Percentiles rank a stretch among this genome's conserved stretches.
Conservation (phyloP, 2,329 filamentous ascomycete species). For the Clarireedia monteithiana region DNA sequence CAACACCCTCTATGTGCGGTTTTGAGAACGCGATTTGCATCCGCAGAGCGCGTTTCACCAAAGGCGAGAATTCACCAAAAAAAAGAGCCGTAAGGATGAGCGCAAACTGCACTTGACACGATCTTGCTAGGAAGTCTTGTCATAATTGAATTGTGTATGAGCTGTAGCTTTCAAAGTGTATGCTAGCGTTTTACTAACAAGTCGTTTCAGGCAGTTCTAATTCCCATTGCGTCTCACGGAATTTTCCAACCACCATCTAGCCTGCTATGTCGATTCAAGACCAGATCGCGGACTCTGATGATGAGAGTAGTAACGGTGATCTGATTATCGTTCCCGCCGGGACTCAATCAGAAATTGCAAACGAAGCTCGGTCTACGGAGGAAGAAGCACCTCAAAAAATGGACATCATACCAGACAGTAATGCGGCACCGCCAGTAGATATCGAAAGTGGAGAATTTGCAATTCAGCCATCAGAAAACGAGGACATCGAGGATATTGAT, state of each 20-base stretch:
- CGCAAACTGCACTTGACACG: background rate
- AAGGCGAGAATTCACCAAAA: no score
- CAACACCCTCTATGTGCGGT: no score
- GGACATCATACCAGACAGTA: background rate
- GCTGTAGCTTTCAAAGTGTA: background rate
- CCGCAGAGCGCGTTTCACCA: no score
- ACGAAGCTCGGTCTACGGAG: no score
- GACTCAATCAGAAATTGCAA: no score
- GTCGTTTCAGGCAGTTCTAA: background rate
- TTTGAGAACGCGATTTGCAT: no score
- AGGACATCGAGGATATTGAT: conserved; percentile 14
- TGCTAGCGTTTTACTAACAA: background rate
- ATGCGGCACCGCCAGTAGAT: background rate
- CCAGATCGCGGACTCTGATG: background rate
- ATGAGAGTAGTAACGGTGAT: background rate
- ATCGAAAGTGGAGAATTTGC: background rate
- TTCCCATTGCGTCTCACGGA: background rate
- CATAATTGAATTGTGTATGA: background rate
- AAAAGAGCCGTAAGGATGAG: no score
- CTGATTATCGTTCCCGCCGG: no score
- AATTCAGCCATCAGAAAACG: background rate
- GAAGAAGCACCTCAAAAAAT: background rate
- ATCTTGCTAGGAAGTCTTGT: background rate
- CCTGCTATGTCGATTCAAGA: background rate
- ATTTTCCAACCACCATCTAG: background rate